A percentile compares a stretch with the other conserved stretches of the same genome.
Evolutionary conservation across 257 asterid genomes (phyloP).

Genomic region (Solanum infundibuliforme): DNA sequence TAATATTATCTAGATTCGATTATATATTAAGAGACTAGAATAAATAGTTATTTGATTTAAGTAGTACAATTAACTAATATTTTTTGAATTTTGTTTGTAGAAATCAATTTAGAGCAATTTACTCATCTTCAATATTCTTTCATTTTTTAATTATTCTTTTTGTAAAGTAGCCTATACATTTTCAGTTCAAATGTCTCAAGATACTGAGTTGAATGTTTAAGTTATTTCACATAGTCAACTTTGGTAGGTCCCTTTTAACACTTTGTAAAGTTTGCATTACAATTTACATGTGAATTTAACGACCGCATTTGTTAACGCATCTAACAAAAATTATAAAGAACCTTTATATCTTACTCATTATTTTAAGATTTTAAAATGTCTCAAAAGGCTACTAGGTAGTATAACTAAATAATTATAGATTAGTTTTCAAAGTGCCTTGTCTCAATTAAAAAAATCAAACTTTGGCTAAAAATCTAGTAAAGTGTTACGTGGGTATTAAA

Average conservation of each 20-base stretch:
- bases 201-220: neutral
- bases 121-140: neutral
- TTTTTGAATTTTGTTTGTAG: neutral
- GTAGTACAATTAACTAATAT: neutral
- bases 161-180: neutral
- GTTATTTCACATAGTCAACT: neutral
- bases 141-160: neutral
- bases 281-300: neutral
- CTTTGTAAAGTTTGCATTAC: neutral
- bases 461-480: neutral
- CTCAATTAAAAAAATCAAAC: neutral
- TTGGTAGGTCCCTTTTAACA: neutral
- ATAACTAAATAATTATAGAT: neutral
- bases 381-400: neutral
- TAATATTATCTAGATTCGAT: neutral
- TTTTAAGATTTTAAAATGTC: neutral
- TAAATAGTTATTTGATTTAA: neutral
- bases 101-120: neutral
- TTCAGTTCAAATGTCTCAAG: neutral
- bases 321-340: neutral
- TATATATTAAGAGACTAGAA: neutral
- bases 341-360: neutral
- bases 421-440: neutral
- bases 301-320: neutral
- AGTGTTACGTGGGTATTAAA: neutral